phyloP scores from a whole-genome alignment of 1,139 yeast species.

The Nakaseomyces uthaithaninus region DNA sequence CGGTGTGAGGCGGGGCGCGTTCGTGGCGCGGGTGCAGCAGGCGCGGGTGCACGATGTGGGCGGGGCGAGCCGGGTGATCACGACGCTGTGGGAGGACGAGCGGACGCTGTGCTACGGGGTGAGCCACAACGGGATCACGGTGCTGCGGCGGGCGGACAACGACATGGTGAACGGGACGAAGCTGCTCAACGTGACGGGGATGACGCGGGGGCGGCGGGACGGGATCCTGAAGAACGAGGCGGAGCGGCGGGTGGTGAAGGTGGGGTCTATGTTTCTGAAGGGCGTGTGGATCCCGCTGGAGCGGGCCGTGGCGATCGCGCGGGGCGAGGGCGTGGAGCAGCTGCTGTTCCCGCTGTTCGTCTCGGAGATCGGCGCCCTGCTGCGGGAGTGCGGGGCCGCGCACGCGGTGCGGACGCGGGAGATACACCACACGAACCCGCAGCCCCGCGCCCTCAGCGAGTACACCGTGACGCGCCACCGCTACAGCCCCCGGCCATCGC shows the following conservation, averaged over 20 bases:
- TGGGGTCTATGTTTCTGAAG: slow-evolving; percentile 93
- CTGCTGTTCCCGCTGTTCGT: slow-evolving; percentile 81
- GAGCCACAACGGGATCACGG: slow-evolving; percentile 79
- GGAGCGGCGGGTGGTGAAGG: slow-evolving; percentile 81
- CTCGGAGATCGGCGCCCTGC: slow-evolving; percentile 70
- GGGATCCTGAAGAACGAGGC: slow-evolving; percentile 85
- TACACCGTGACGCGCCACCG: background rate
- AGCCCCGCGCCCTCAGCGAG: slow-evolving; percentile 3
- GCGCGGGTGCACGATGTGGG: background rate
- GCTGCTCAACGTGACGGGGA: slow-evolving; percentile 81
- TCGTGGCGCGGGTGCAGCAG: background rate
- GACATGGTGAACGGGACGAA: slow-evolving; percentile 91
- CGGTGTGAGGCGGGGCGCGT: no score
- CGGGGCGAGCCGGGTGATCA: slow-evolving; percentile 23
- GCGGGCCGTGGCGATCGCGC: slow-evolving; percentile 84
- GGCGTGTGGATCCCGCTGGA: slow-evolving; percentile 98
- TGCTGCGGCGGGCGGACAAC: slow-evolving; percentile 86
- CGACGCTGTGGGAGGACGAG: slow-evolving; percentile 96
- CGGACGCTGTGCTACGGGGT: slow-evolving; percentile 89
- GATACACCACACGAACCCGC: slow-evolving; percentile 6
- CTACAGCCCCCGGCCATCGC: no score
- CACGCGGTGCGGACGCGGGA: slow-evolving; percentile 4
- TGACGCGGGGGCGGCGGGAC: slow-evolving; percentile 91
- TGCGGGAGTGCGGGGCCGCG: slow-evolving; percentile 19
- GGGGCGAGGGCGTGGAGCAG: slow-evolving; percentile 80